A percentile compares a stretch with the other conserved stretches of the same genome.
Evolutionary conservation across 352 stramenopile species (phyloP).

Genomic region (Pythium graminicola): DNA sequence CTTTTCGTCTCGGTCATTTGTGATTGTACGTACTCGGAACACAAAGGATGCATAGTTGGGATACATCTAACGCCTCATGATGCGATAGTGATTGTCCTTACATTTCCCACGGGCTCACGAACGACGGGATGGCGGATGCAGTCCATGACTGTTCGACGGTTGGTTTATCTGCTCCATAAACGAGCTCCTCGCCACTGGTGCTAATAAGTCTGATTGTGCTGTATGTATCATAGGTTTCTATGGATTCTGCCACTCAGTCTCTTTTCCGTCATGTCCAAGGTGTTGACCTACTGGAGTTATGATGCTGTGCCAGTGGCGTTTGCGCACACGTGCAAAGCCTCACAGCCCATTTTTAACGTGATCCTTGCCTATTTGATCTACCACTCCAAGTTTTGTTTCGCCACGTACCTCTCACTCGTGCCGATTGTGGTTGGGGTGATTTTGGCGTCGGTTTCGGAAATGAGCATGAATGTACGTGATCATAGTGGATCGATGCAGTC

Average conservation of each 20-base stretch:
- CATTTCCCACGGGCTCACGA: constrained; percentile 39
- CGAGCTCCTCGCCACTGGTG: not conserved
- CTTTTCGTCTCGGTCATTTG: constrained; percentile 73
- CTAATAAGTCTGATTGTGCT: not conserved
- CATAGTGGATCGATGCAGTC: not conserved
- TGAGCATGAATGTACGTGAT: constrained; percentile 70
- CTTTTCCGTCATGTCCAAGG: constrained; percentile 72
- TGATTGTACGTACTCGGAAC: constrained; percentile 43
- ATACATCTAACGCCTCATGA: not conserved
- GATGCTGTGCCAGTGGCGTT: constrained; percentile 77
- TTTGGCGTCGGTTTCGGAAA: constrained; percentile 80
- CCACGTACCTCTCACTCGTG: constrained; percentile 73
- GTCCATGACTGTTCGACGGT: constrained; percentile 42
- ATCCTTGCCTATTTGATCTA: constrained; percentile 71
- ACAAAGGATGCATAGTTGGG: not conserved
- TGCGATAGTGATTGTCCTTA: constrained; percentile 59
- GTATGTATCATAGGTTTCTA: constrained; percentile 35
- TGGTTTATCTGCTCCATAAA: not conserved
- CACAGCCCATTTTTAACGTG: constrained; percentile 84
- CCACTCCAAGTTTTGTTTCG: constrained; percentile 57
- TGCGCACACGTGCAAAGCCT: constrained; percentile 83
- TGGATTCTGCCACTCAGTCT: constrained; percentile 78
- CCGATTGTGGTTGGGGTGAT: constrained; percentile 80
- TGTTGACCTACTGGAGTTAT: constrained; percentile 87
- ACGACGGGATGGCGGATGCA: constrained; percentile 57